These are phyloP conservation scores for Tetrastigma voinierianum DNA, from an alignment of 164 flowering plant genomes.

Conservation along the genomic window DNA sequence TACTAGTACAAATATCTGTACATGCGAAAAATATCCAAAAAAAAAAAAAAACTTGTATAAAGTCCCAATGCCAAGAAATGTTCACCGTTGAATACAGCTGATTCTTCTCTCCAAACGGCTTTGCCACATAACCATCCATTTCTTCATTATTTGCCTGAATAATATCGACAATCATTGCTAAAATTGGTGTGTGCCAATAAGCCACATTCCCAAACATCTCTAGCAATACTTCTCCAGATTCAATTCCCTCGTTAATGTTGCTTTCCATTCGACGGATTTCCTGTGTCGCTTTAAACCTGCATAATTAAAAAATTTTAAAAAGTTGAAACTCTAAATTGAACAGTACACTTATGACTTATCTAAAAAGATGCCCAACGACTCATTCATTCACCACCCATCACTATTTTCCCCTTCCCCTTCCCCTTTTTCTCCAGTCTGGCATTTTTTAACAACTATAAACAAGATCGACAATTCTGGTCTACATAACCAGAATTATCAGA, in stretches of 20 bases:
- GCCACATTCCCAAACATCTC: constrained; percentile 31
- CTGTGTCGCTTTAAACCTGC: constrained; percentile 88
- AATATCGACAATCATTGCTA: constrained; percentile 97
- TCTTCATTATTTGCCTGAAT: constrained; percentile 71
- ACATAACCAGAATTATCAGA: too few species aligned
- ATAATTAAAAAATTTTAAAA: constrained; percentile 5
- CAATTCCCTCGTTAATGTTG: constrained; percentile 44
- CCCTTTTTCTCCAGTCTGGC: too few species aligned
- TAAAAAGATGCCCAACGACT: background rate
- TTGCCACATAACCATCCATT: constrained; percentile 90
- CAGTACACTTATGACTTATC: background rate
- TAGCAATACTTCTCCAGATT: constrained; percentile 41
- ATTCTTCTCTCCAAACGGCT: constrained; percentile 86
- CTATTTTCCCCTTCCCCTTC: too few species aligned
- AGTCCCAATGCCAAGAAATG: too few species aligned
- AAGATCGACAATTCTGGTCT: too few species aligned
- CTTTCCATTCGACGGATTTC: constrained; percentile 54
- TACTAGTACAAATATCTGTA: too few species aligned
- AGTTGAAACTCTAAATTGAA: background rate
- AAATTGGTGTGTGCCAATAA: constrained; percentile 79
- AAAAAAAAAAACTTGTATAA: too few species aligned
- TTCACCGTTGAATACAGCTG: constrained; percentile 69
- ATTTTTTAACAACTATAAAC: background rate
- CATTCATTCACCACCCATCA: background rate
- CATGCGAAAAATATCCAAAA: too few species aligned